phyloP scores from a whole-genome alignment of 1,139 yeast genomes.

The Entelexis paramagnoliae region DNA sequence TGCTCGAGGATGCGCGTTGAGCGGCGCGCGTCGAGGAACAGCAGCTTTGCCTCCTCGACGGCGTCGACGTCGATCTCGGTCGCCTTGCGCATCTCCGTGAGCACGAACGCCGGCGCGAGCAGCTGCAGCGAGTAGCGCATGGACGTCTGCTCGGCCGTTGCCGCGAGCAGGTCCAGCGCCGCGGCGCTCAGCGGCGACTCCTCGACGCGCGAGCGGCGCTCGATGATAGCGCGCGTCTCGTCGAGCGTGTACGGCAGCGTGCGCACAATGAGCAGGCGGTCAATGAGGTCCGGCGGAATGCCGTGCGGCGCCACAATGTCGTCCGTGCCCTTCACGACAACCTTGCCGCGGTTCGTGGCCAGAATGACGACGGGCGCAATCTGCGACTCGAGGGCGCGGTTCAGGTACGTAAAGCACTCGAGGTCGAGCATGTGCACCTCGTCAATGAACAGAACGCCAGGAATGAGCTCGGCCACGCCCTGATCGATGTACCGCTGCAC shows the following conservation, averaged over 20 bases:
- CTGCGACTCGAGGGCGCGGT: conserved; percentile 81
- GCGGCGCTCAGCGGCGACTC: conserved; percentile 50
- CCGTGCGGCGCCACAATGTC: conserved; percentile 91
- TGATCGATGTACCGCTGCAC: conserved; percentile 94
- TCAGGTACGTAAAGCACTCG: conserved; percentile 88
- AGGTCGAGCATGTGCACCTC: conserved; percentile 97
- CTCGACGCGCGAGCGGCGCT: conserved; percentile 72
- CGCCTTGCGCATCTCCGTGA: conserved; percentile 66
- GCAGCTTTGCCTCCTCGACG: conserved; percentile 72
- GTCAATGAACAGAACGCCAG: conserved; percentile 94
- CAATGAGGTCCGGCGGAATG: conserved; percentile 88
- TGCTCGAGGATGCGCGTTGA: conserved; percentile 60
- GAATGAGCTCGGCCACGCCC: conserved; percentile 95
- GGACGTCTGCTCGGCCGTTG: conserved; percentile 62
- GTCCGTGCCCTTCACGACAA: conserved; percentile 85
- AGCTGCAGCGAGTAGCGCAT: conserved; percentile 86
- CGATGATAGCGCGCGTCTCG: conserved; percentile 72
- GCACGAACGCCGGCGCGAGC: conserved; percentile 79
- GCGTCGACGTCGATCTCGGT: conserved; percentile 59
- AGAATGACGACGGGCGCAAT: conserved; percentile 92
- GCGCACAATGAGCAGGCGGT: conserved; percentile 79
- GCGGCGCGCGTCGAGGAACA: conserved; percentile 83
- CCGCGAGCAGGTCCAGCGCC: conserved; percentile 64
- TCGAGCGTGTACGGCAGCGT: conserved; percentile 78
- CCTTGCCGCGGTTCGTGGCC: conserved; percentile 91